Evolutionary conservation across 2,329 filamentous ascomycete species (phyloP), one percentile per base, ranked within the genome.

Genomic region (Penicillium crustosum): DNA sequence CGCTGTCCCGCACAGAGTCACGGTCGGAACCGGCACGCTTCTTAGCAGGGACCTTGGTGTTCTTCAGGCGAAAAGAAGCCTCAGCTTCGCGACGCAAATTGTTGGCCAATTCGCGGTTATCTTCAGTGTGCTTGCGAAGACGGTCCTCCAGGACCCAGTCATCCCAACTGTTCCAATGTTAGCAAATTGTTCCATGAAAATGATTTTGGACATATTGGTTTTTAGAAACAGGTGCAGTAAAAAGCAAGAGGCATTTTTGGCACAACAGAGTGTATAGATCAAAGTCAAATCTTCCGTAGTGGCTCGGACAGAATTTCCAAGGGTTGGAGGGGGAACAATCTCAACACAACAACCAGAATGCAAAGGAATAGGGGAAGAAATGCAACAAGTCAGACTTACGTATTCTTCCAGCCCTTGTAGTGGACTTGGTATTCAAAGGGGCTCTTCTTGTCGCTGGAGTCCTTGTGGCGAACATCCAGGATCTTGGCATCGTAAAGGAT

Each of bases 371-470:
- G 33, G 31, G 41, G 19, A 33, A 50, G 52, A 57, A 61, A 61
- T 31, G 33, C 57, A 61, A 54, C 42, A 66, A 49, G 29, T 33
- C 27, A 58, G 58, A 87, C 87, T 78, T 79, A 90, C 83, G 92
- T 97, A 75, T 93, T 93, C 82, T 99, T 99, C 94, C 94, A 99
- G 70, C 94, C 94, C 78, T 97, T 97, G 81, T 99, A 99, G 78
- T 99, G 94, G 55, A 99, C 90, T 71, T 90, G 90, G 79, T 96
- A 99, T 73, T 91, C 86, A 72, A 86, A 92, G 35, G 89, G 86
- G 60, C 88, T 88, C 73, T 86, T 87, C 76, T 89, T 88, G 70
- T 88, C 88, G 44, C 80, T 80, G 7, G 78, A 73, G 60, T 88
- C 85, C 69, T 83, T 81, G 74, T 80, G 78, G 67, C 83, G 86